These are phyloP conservation scores for Friedmanniomyces endolithicus DNA, from an alignment of 495 filamentous ascomycete genomes.

Conservation along the genomic window DNA sequence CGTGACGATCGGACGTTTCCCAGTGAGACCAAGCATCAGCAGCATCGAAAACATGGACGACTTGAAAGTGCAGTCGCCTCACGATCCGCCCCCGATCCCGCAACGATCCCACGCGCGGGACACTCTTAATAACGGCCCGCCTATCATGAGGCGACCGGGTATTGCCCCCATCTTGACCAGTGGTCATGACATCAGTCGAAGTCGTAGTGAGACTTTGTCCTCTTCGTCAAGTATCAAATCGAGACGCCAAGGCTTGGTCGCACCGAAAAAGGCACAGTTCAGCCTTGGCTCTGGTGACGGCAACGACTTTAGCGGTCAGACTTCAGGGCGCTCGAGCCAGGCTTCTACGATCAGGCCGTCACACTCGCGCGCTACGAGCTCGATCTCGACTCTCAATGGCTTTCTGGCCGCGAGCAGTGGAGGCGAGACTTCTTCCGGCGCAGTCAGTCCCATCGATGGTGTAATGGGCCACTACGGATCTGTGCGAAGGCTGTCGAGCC, in stretches of 20 bases:
- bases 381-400: slow-evolving; percentile 10
- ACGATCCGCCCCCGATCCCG: slow-evolving; percentile 52
- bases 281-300: slow-evolving; percentile 65
- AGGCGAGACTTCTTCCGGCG: slow-evolving; percentile 21
- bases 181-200: slow-evolving; percentile 68
- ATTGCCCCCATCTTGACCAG: slow-evolving; percentile 52
- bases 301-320: slow-evolving; percentile 49
- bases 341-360: slow-evolving; percentile 11
- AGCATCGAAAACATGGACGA: slow-evolving; percentile 28
- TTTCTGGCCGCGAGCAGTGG: slow-evolving; percentile 4
- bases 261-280: slow-evolving; percentile 44
- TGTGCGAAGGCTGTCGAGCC: slow-evolving; percentile 68
- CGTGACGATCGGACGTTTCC: slow-evolving; percentile 61
- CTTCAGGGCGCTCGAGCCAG: slow-evolving; percentile 38
- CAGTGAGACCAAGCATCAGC: slow-evolving; percentile 60
- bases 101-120: slow-evolving; percentile 66
- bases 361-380: slow-evolving; percentile 10
- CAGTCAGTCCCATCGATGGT: slow-evolving; percentile 30
- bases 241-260: slow-evolving; percentile 74
- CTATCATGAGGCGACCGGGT: slow-evolving; percentile 42
- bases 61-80: slow-evolving; percentile 19
- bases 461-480: slow-evolving; percentile 31
- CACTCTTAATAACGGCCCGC: slow-evolving; percentile 36
- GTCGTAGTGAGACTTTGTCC: slow-evolving; percentile 77
- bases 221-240: slow-evolving; percentile 44